Base-by-base conservation (phyloP, 2,329 filamentous ascomycete genomes). In the Ustilaginoidea virens region DNA sequence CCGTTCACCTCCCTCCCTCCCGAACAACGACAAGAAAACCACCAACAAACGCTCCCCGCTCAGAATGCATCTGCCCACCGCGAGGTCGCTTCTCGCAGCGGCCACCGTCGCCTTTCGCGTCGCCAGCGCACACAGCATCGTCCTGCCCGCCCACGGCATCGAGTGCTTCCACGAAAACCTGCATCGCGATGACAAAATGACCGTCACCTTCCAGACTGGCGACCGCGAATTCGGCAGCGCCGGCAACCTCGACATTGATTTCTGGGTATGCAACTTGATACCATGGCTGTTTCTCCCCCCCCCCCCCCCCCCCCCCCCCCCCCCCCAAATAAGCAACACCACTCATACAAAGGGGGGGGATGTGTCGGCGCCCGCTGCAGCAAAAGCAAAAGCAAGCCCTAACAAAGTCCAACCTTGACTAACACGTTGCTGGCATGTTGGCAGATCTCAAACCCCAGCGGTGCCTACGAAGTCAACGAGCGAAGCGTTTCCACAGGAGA, bases 101-200 rank as follows among this genome's bases (percentile, higher is more conserved):
- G 55, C 53, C 30, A 48, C 54, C 36, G 41, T 54, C 32, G 44
- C 48, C 46, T 51, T 58, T 43, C 63, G 74, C 44, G 68, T 72
- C 44, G 66, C 75, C 40, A 66, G 70, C 40, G 83, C 82, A 44
- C 90, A 98, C 71, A 96, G 92, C 65, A 96, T 98, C 58, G 82
- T 90, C 55, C 75, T 98, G 48, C 78, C 78, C 38, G 79, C 86
- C 44, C 85, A 98, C 60, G 81, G 83, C 49, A 74, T 85, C 58
- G 90, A 98, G 64, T 98, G 90, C 66, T 98, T 96, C 69, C 81
- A 93, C 65, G 90, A 98, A 63, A 58, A 66, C 44, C 74, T 98
- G 35, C 87, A 92, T 63, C 73, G 69, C 53, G 90, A 93, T 56
- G 90, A 98, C 63, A 81, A 79, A 58, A 98, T 98, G 90, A 94